Conservation (phyloP, 345 rosid species). For the Salix suchowensis region DNA sequence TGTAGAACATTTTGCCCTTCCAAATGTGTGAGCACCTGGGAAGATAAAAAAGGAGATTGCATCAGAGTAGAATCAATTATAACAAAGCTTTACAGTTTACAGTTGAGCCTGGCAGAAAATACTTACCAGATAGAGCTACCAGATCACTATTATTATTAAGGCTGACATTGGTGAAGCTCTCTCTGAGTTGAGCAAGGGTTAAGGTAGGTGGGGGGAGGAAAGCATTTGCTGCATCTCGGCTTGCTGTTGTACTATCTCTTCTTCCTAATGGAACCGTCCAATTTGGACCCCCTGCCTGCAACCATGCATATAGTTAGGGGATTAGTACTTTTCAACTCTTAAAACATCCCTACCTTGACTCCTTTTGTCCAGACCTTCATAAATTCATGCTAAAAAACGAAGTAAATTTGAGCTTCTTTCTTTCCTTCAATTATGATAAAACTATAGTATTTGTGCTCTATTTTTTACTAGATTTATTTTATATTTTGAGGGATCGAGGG, state of each 20-base stretch:
- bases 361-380: no score
- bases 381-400: no score
- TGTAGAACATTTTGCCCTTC: constrained; percentile 38
- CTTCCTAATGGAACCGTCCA: constrained; percentile 31
- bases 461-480: not conserved
- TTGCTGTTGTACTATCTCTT: constrained; percentile 33
- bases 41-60: not conserved
- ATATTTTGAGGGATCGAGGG: no score
- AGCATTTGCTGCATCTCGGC: constrained; percentile 12
- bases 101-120: not conserved
- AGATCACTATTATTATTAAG: constrained; percentile 24
- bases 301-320: no score
- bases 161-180: constrained; percentile 10
- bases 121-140: constrained; percentile 23
- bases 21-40: constrained; percentile 68
- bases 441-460: no score
- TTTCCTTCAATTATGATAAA: no score
- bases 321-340: no score
- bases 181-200: constrained; percentile 4
- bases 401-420: no score
- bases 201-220: not conserved
- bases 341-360: no score
- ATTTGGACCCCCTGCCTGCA: constrained; percentile 35
- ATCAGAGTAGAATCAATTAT: not conserved
- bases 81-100: not conserved